Base-by-base conservation (phyloP, 2,329 filamentous ascomycete species). In the Massarina eburnea region DNA sequence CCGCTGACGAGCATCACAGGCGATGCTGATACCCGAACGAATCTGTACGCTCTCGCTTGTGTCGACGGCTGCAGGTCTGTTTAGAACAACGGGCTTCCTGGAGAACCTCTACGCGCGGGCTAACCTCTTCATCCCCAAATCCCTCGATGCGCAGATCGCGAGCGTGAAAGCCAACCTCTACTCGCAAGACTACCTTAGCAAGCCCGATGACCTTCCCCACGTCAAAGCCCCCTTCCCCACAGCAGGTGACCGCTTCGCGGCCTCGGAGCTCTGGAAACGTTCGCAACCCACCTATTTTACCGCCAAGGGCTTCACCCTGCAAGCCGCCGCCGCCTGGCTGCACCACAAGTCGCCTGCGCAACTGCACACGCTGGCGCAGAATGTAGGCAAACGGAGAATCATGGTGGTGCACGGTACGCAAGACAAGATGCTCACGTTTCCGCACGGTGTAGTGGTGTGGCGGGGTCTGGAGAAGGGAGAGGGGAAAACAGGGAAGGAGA, bases 241-340 rank as follows among this genome's bases (percentile, higher is more conserved):
- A 41, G 94, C 92, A 63, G 90, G 84, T 47, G 87, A 94, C 72
- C 85, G 91, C 4, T 92, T 91, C 62, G 85, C 87, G 20, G 90
- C 91, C 0, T 83, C 86, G 55, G 89, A 95, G 70, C 70, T 95
- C 52, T 76, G 75, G 61, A 95, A 95, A 74, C 79, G 86, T 15
- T 71, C 76, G 14, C 78, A 87, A 46, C 72, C 77, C 1, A 72
- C 76, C 1, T 74, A 75, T 5, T 92, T 90, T 66, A 81, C 80
- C 3, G 77, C 76, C 37, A 76, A 75, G 24, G 88, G 88, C 1
- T 90, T 94, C 67, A 64, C 94, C 24, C 75, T 88, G 56, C 91
- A 96, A 73, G 80, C 89, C 2, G 75, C 89, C 40, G 91, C 90
- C 1, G 88, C 86, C 0, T 87, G 83, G 1, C 89, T 88, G 80